A percentile compares a stretch with the other conserved stretches of the same genome.
Conservation (phyloP, 306 rosid species). For the Senna siamea region DNA sequence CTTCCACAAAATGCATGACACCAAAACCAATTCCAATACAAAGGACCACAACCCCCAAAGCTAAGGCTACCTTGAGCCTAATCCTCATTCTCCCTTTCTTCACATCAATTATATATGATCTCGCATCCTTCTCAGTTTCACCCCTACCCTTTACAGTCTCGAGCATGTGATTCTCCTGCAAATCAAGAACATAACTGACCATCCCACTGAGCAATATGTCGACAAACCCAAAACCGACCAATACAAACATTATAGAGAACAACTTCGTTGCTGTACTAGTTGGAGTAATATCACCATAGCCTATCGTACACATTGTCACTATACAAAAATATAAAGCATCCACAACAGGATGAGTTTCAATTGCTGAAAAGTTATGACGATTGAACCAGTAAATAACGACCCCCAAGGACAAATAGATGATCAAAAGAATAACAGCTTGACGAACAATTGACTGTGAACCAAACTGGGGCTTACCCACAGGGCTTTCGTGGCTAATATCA, state of each 20-base stretch:
- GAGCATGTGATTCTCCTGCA: constrained; percentile 84
- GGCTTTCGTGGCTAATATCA: constrained; percentile 39
- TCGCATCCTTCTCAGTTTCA: constrained; percentile 48
- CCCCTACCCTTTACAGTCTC: constrained; percentile 59
- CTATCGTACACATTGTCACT: constrained; percentile 97
- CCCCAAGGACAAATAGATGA: constrained; percentile 71
- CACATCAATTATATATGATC: constrained; percentile 78
- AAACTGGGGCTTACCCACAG: constrained; percentile 58
- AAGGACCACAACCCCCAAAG: constrained; percentile 86
- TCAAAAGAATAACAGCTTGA: constrained; percentile 70
- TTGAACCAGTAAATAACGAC: constrained; percentile 80
- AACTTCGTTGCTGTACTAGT: constrained; percentile 71
- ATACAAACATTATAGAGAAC: constrained; percentile 81
- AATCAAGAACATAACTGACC: constrained; percentile 93
- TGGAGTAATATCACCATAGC: constrained; percentile 95
- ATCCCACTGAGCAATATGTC: constrained; percentile 92
- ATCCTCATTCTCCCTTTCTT: constrained; percentile 99
- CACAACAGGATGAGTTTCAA: constrained; percentile 85
- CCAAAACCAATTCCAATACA: constrained; percentile 83
- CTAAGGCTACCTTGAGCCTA: constrained; percentile 92
- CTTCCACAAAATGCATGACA: constrained; percentile 89
- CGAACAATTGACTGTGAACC: constrained; percentile 63
- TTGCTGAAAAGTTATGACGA: constrained; percentile 59
- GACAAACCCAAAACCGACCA: constrained; percentile 92
- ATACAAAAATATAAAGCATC: constrained; percentile 94